These are phyloP conservation scores for Pelargonium citronellum DNA, from an alignment of 441 rosid species.

Conservation along the genomic window DNA sequence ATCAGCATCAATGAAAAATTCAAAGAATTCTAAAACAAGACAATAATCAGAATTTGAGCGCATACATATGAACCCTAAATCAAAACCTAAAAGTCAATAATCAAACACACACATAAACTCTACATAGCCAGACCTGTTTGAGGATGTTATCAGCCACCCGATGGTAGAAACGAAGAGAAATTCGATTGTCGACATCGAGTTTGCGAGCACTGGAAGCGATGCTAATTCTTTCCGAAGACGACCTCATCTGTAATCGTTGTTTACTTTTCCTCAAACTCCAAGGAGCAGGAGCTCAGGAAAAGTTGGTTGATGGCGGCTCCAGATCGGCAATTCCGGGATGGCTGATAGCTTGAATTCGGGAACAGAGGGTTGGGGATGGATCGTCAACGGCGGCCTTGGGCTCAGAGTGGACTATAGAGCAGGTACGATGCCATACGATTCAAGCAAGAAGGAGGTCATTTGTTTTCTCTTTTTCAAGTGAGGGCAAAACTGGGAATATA, in stretches of 20 bases:
- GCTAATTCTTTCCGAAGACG: constrained; percentile 55
- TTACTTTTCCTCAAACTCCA: not conserved
- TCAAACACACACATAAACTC: not conserved
- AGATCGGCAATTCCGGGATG: constrained; percentile 8
- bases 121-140: constrained; percentile 53
- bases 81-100: not conserved
- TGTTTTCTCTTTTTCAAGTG: not conserved
- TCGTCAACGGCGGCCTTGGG: not conserved
- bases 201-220: constrained; percentile 62
- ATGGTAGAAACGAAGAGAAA: constrained; percentile 62
- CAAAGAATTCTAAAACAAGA: not conserved
- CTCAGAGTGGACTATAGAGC: constrained; percentile 9
- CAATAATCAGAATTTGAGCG: not conserved
- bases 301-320: constrained; percentile 29
- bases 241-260: constrained; percentile 35
- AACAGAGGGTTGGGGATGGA: not conserved
- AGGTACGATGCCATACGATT: not conserved
- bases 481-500: constrained; percentile 35
- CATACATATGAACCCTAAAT: not conserved
- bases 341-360: not conserved
- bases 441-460: constrained; percentile 25
- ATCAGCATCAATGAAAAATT: not conserved
- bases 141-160: constrained; percentile 88
- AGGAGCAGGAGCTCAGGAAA: constrained; percentile 7
- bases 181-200: constrained; percentile 69